Base-by-base conservation (phyloP, 345 rosid genomes). In the Anastatica hierochuntica region DNA sequence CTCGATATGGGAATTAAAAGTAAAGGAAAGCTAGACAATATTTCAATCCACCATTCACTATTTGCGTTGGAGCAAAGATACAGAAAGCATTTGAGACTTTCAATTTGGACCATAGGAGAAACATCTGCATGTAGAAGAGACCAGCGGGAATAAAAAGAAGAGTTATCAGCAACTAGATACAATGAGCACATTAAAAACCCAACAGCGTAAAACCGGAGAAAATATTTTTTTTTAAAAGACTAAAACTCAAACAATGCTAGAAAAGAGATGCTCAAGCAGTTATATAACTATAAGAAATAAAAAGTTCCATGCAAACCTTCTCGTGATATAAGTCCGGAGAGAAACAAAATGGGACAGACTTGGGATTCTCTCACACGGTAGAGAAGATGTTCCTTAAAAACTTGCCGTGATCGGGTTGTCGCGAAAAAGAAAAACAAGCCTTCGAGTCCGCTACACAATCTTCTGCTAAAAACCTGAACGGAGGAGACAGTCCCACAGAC, bases 1-100 rank as follows among this genome's bases (percentile, higher is more conserved):
- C 74, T 65, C 18, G 80, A 62, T 38, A 92, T 71, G 20, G 96
- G 88, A 67, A 92, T 79, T 74, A 92, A 80, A 59, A 88, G 63
- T 0, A 79, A 74, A 8, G 95, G 92, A 64, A 74, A 77, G 70
- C 77, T 81, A 39, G 76, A 77, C 20, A 92, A 69, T 65, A 83
- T 79, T 53, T 85, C 78, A 66, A 61, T 49, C 40, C 63, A 62
- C 73, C 83, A 58, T 60, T 76, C 64, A 54, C 61, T 82, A 57
- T 78, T 74, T 7, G 77, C 64, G 56, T 72, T 75, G 13, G 62
- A 31, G 75, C 95, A 88, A 39, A 92, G 90, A 65, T 74, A 74
- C 14, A 72, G 48, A 67, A 83, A 72, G 52, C 88, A 85, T 50
- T 68, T 80, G 47, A 92, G 95, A 69, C 84, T 76, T 74, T 88